phyloP scores from a whole-genome alignment of 1,284 basidiomycete species.

The Malassezia slooffiae region DNA sequence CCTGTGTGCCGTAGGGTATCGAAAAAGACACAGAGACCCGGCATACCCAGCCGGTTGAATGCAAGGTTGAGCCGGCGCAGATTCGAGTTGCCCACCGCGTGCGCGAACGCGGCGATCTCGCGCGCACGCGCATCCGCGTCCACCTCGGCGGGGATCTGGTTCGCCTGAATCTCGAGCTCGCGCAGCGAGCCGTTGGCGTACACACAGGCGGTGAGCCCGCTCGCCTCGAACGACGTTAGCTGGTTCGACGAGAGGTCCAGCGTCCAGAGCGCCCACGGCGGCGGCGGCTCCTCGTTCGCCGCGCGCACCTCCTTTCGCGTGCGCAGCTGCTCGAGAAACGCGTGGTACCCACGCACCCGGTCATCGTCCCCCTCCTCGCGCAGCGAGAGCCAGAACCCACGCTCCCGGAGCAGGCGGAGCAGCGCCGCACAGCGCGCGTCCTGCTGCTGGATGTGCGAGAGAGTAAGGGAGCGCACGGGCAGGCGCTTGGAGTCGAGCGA shows the following conservation, averaged over 20 bases:
- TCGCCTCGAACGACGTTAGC: constrained; percentile 5
- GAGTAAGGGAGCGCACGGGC: no score
- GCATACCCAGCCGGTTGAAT: constrained; percentile 7
- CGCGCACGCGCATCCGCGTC: not conserved
- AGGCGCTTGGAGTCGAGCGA: no score
- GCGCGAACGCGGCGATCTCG: constrained; percentile 4
- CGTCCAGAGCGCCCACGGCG: no score
- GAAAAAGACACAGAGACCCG: constrained; percentile 7
- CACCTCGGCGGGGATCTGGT: constrained; percentile 1
- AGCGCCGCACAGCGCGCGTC: no score
- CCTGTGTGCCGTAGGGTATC: constrained; percentile 9
- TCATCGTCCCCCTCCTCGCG: no score
- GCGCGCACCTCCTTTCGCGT: no score
- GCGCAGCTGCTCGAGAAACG: no score
- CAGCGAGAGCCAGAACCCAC: no score
- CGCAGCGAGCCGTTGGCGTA: not conserved
- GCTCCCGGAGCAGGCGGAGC: no score
- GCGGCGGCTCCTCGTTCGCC: no score
- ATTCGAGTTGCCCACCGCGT: constrained; percentile 1
- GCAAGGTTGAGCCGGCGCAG: constrained; percentile 11
- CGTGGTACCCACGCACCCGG: no score
- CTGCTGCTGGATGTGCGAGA: no score
- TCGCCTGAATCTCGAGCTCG: constrained; percentile 13
- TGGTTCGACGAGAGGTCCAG: constrained; percentile 13
- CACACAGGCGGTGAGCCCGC: constrained; percentile 2